These are phyloP conservation scores for Fusarium sp. DNA, from an alignment of 2,329 filamentous ascomycete genomes.

Conservation along the genomic window DNA sequence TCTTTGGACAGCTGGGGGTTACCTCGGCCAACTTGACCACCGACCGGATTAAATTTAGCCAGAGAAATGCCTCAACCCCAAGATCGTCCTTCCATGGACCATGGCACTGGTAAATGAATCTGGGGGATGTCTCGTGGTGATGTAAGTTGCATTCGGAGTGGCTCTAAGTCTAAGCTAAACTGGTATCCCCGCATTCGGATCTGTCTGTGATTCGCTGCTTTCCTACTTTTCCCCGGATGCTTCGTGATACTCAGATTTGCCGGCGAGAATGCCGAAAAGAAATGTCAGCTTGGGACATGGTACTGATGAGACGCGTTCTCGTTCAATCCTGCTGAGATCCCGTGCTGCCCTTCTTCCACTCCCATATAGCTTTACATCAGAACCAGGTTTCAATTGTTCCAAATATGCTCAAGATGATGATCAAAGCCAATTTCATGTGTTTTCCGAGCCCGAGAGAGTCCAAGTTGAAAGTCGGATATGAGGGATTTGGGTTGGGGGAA, in stretches of 20 bases:
- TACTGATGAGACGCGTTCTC: neutral
- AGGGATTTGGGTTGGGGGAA: neutral
- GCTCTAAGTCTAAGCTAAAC: neutral
- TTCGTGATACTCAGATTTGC: neutral
- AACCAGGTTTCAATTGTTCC: constrained; percentile 51
- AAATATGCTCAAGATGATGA: constrained; percentile 45
- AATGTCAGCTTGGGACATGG: neutral
- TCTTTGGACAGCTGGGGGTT: neutral
- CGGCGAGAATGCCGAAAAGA: neutral
- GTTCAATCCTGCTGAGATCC: neutral
- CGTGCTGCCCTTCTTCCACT: constrained; percentile 41
- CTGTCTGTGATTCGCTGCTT: neutral
- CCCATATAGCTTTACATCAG: constrained; percentile 47
- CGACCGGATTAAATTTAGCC: neutral
- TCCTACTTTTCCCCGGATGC: neutral
- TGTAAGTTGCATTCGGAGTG: neutral
- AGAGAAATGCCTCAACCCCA: neutral
- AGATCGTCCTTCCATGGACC: neutral
- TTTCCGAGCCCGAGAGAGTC: constrained; percentile 46
- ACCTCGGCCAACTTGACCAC: neutral
- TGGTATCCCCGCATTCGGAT: neutral
- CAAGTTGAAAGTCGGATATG: constrained; percentile 31
- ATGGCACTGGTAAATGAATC: neutral
- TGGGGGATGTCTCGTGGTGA: neutral
- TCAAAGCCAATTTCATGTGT: constrained; percentile 42